Evolutionary conservation across 192 early-diverging fungal species (phyloP).

Genomic region (Piromyces sp.): DNA sequence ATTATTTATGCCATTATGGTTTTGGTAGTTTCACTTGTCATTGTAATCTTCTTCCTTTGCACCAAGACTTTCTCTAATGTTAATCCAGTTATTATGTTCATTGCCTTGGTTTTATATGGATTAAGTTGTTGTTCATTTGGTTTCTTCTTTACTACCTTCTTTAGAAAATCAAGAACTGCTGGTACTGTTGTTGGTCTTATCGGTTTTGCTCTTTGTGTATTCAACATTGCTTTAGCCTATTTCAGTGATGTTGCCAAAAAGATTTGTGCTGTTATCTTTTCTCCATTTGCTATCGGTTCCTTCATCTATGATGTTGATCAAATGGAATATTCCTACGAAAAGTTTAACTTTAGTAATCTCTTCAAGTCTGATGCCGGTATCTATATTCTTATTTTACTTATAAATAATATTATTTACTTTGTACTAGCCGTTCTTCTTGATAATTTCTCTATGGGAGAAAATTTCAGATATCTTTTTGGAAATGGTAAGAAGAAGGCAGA

Average conservation of each 20-base stretch:
- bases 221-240: not conserved
- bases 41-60: not conserved
- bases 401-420: not conserved
- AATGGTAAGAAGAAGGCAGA: not conserved
- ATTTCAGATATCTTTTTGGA: not conserved
- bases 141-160: not conserved
- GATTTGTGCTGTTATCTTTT: not conserved
- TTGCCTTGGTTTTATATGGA: not conserved
- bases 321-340: not conserved
- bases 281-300: not conserved
- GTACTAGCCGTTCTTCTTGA: not conserved
- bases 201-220: not conserved
- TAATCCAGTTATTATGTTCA: not conserved
- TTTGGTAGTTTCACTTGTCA: not conserved
- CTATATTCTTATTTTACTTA: not conserved
- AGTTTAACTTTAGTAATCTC: not conserved
- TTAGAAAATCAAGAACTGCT: not conserved
- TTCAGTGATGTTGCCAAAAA: not conserved
- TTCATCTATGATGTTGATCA: not conserved
- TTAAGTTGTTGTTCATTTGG: not conserved
- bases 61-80: not conserved
- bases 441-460: not conserved
- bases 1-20: not conserved
- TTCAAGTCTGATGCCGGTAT: not conserved
- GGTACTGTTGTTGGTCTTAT: not conserved